Evolutionary conservation across 192 early-diverging fungal genomes (phyloP).

Genomic region (Coemansia sp.): DNA sequence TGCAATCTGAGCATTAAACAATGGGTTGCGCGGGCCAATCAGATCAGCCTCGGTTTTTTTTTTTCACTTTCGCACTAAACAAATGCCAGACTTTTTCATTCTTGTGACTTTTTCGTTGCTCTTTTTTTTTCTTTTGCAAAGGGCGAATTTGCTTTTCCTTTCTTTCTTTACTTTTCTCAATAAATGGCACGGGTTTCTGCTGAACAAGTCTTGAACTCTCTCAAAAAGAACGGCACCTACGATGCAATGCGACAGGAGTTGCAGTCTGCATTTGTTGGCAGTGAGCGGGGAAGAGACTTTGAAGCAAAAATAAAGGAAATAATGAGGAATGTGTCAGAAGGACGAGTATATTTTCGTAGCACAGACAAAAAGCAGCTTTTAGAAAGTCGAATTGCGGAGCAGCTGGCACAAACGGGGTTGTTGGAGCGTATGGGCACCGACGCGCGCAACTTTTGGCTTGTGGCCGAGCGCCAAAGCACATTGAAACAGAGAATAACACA

Average conservation of each 20-base stretch:
- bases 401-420: constrained; percentile 16
- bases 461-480: constrained; percentile 1
- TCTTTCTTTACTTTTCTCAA: too few species aligned
- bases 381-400: constrained; percentile 17
- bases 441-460: constrained; percentile 39
- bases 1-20: too few species aligned
- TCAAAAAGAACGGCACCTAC: constrained; percentile 36
- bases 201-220: constrained; percentile 27
- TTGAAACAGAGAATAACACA: background rate
- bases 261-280: constrained; percentile 20
- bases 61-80: too few species aligned
- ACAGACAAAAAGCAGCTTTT: constrained; percentile 3
- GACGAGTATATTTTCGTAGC: constrained; percentile 5
- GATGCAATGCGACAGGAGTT: constrained; percentile 31
- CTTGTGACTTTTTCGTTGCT: too few species aligned
- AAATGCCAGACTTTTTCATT: too few species aligned
- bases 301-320: constrained; percentile 6
- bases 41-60: too few species aligned
- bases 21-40: too few species aligned
- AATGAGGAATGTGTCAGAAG: constrained; percentile 15
- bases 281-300: constrained; percentile 26
- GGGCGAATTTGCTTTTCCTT: too few species aligned
- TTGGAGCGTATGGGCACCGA: constrained; percentile 37
- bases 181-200: constrained; percentile 22
- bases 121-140: too few species aligned